These are phyloP conservation scores for Sesbania bispinosa DNA, from an alignment of 306 rosid species.

Conservation along the genomic window DNA sequence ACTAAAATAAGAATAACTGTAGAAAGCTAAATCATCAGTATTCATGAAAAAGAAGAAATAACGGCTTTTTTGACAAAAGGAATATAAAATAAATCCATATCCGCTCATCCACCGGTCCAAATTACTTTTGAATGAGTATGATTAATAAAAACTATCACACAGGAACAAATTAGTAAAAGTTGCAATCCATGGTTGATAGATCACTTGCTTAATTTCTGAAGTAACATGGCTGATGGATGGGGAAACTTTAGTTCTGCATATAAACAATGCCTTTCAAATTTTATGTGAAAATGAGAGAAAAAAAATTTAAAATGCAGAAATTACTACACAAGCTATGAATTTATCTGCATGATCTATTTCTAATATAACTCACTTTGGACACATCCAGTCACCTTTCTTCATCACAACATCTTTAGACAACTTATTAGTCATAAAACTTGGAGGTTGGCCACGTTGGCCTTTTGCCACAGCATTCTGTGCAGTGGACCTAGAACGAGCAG, in stretches of 20 bases:
- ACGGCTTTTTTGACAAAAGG: background rate
- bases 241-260: slow-evolving; percentile 14
- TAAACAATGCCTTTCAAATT: slow-evolving; percentile 4
- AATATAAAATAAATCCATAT: background rate
- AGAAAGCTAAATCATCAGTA: slow-evolving; percentile 4
- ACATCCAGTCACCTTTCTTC: slow-evolving; percentile 87
- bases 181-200: background rate
- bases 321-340: slow-evolving; percentile 4
- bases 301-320: background rate
- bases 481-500: slow-evolving; percentile 41
- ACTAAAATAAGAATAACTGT: background rate
- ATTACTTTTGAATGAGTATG: background rate
- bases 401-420: slow-evolving; percentile 46
- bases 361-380: slow-evolving; percentile 67
- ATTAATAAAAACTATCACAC: slow-evolving; percentile 4
- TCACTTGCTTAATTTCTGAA: slow-evolving; percentile 1
- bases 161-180: too few relatives aligned
- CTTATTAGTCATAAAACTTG: slow-evolving; percentile 17
- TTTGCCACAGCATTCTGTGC: slow-evolving; percentile 19
- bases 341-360: background rate
- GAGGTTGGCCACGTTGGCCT: slow-evolving; percentile 15
- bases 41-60: slow-evolving; percentile 11
- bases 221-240: background rate
- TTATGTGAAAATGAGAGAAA: slow-evolving; percentile 6
- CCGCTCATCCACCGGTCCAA: background rate